Conservation (phyloP, 176 grass and related monocot genomes). For the Lolium perenne region DNA sequence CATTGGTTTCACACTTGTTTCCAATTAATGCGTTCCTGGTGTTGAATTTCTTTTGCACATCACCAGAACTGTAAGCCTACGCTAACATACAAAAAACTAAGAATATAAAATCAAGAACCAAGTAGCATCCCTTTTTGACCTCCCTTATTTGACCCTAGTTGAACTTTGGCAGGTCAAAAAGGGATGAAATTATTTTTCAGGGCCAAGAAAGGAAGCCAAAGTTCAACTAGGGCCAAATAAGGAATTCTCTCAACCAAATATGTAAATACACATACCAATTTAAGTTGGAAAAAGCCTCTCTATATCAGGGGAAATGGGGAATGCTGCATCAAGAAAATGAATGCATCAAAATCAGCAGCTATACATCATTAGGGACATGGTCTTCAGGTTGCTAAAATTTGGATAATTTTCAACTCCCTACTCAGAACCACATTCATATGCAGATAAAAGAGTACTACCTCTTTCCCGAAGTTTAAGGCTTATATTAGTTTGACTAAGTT, state of each 20-base stretch:
- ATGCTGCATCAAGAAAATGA: constrained; percentile 34
- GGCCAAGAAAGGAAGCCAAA: no score
- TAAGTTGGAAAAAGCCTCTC: constrained; percentile 37
- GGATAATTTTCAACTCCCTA: neutral
- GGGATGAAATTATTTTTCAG: no score
- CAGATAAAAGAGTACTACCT: neutral
- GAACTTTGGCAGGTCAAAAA: no score
- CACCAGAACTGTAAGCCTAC: neutral
- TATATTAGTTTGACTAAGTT: no score
- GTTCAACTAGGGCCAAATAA: no score
- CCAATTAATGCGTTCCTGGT: neutral
- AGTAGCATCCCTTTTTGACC: no score
- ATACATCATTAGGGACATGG: constrained; percentile 40
- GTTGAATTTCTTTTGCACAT: neutral
- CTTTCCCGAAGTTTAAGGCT: no score
- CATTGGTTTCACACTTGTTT: neutral
- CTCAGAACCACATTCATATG: constrained; percentile 4
- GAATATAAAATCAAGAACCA: neutral
- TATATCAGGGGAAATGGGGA: constrained; percentile 34
- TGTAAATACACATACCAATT: constrained; percentile 17
- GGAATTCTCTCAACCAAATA: neutral
- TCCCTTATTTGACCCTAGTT: no score
- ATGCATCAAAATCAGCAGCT: constrained; percentile 20
- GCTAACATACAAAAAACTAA: neutral
- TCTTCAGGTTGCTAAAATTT: constrained; percentile 37